Evolutionary conservation across 2,329 filamentous ascomycete genomes (phyloP), one percentile per base, ranked within the genome.

Genomic region (Pseudogymnoascus sp.): DNA sequence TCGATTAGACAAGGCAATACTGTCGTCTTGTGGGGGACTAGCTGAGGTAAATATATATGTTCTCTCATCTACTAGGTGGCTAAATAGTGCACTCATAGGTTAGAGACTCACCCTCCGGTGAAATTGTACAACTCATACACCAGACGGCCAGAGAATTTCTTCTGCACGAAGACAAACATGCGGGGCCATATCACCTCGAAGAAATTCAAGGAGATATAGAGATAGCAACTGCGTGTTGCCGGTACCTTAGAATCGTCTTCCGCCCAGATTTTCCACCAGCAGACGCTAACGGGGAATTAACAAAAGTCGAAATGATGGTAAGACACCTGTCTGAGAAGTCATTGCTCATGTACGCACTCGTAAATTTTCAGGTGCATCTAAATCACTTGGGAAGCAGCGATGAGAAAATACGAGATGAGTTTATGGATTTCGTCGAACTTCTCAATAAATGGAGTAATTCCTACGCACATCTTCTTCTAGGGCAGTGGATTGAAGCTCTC

Each of bases 71-170:
- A 52, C 6, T 2, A 31, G 12, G 23, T 29, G 43, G 23, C 43
- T 52, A 31, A 52, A 6, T 11, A 16, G 14, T 7, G 7, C 12
- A 16, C 8, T 6, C n/a, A 16, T 33, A 43, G 29, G 4, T 39
- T 26, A 26, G 16, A 52, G 14, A 6, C n/a, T 29, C n/a, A 33
- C n/a, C 3, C 38, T 19, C 2, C 4, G 6, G 14, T 14, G 6
- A 3, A 35, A 62, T 31, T 4, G 38, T 63, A 14, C 62, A 63
- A 38, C 37, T 61, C 23, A 39, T 63, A 31, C 62, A 63, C 52
- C 59, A 63, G 14, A 63, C 62, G 14, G 39, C 59, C 1, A 29
- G 62, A 55, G 62, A 63, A 23, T 63, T 63, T 14, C 29, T 63
- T 19, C 23, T 63, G 2, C 19, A 60, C 23, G 6, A 41, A 29